Percentiles rank a stretch among this genome's conserved stretches.
These are phyloP conservation scores for Penicillium alfredii DNA, from an alignment of 495 filamentous ascomycete species.

Conservation along the genomic window DNA sequence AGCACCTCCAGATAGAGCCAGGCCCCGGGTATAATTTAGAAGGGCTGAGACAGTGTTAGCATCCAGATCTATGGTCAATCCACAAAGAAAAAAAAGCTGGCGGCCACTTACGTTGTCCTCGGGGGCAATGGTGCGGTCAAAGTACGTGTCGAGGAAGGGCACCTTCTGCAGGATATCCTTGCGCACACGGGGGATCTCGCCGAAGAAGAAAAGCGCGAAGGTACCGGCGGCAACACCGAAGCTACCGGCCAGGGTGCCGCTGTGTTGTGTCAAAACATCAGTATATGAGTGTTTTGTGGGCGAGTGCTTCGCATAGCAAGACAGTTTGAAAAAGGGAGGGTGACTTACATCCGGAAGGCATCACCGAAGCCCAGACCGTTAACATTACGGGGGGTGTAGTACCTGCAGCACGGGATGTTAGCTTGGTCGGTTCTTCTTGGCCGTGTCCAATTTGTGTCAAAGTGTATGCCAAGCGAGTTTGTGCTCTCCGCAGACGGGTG, in stretches of 20 bases:
- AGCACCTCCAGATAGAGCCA: no score
- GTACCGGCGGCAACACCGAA: conserved; percentile 58
- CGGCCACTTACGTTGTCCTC: conserved; percentile 59
- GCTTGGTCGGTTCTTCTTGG: background rate
- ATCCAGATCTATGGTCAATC: no score
- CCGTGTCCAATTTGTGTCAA: no score
- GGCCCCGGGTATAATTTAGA: conserved; percentile 29
- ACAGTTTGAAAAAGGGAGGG: background rate
- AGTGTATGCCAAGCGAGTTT: no score
- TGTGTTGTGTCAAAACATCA: conserved; percentile 25
- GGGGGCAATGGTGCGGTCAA: conserved; percentile 51
- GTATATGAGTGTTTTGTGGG: no score
- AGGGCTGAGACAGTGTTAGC: conserved; percentile 33
- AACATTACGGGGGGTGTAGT: conserved; percentile 42
- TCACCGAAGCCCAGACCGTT: conserved; percentile 44
- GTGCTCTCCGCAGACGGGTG: no score
- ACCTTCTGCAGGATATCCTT: conserved; percentile 61
- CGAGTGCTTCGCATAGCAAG: no score
- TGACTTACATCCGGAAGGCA: conserved; percentile 46
- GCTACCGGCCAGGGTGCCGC: conserved; percentile 46
- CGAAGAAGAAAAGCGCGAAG: conserved; percentile 66
- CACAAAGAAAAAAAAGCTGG: no score
- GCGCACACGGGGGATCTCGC: conserved; percentile 61
- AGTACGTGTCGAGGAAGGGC: conserved; percentile 55
- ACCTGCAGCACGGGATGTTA: conserved; percentile 35